Percentiles rank a stretch among this genome's conserved stretches.
These are phyloP conservation scores for Zychaea mexicana DNA, from an alignment of 371 early-diverging fungal genomes.

Conservation along the genomic window DNA sequence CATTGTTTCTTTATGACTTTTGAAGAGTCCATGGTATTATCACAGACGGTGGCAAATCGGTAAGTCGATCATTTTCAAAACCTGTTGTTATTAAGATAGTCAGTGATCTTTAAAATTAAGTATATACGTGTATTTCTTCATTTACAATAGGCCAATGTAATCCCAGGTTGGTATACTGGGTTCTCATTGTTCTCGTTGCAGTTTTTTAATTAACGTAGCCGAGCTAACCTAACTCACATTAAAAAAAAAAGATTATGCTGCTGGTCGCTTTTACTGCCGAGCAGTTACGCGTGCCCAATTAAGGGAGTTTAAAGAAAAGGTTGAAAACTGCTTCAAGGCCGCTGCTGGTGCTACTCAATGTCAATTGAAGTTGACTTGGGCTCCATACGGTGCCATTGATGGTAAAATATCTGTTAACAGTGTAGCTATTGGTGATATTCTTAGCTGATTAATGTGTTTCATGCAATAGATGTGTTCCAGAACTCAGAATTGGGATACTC, in stretches of 20 bases:
- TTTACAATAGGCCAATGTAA: slow-evolving; percentile 39
- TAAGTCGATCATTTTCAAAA: no score
- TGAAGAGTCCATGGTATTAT: slow-evolving; percentile 79
- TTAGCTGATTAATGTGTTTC: no score
- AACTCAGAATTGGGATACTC: slow-evolving; percentile 60
- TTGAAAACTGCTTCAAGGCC: slow-evolving; percentile 64
- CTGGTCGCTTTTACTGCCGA: slow-evolving; percentile 59
- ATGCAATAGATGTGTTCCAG: slow-evolving; percentile 48
- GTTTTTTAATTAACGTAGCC: no score
- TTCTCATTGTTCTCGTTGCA: no score
- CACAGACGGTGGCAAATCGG: slow-evolving; percentile 63
- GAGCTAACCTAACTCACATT: no score
- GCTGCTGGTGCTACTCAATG: slow-evolving; percentile 78
- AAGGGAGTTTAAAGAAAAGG: slow-evolving; percentile 42
- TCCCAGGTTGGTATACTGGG: slow-evolving; percentile 38
- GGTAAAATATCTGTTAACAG: slow-evolving; percentile 12
- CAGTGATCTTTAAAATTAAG: no score
- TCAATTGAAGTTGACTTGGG: slow-evolving; percentile 53
- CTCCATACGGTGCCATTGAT: slow-evolving; percentile 35
- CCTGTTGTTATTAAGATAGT: no score
- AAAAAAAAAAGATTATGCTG: slow-evolving; percentile 51
- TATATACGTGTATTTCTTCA: no score
- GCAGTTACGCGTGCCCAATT: slow-evolving; percentile 54
- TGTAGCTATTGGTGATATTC: no score
- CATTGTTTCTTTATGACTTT: no score